Base-by-base conservation (phyloP, 768 basidiomycete species). In the Psilocybe tampanensis region DNA sequence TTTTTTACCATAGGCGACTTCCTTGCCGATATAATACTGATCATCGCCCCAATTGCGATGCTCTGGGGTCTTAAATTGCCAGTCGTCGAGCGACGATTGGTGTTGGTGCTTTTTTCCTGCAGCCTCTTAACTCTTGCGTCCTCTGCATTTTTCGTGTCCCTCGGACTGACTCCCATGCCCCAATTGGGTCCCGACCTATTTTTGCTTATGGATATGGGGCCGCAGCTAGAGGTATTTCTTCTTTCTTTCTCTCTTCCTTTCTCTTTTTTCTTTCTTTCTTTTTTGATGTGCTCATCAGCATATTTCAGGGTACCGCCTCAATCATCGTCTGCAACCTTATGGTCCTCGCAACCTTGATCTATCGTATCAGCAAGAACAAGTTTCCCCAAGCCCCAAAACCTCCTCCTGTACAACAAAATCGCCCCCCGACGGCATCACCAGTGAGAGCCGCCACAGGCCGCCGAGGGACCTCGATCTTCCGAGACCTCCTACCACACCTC, bases 11-110 rank as follows among this genome's bases (percentile, higher is more conserved):
- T 19, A 44, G 43, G 61, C 19, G 68, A 70, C 45, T 43, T 68
- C 18, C n/a, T 57, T 12, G 64, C 66, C 4, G 71, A 72, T 60
- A 56, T 55, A 8, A 59, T 60, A 19, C 60, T 70, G 0, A 55
- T 69, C 36, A 23, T 47, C n/a, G 62, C 66, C 19, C 69, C 71
- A 7, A 52, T 68, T 4, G 54, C 57, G 17, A 54, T 70, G 52
- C 54, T 72, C 8, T 66, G 67, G 64, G 54, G 52, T 17, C 44
- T 68, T 44, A 62, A 54, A 23, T 41, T 70, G 2, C 66, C 71
- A 1, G 48, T 45, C 21, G 39, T 23, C 18, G 60, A 69, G 39
- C 60, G 64, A 15, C 51, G 60, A 18, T 33, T 72, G 44, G 60
- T 72, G 23, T 52, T 66, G 1, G 45, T 57, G 19, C 57, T 29